These are phyloP conservation scores for Cicer judaicum DNA, from an alignment of 306 rosid genomes.

Conservation along the genomic window DNA sequence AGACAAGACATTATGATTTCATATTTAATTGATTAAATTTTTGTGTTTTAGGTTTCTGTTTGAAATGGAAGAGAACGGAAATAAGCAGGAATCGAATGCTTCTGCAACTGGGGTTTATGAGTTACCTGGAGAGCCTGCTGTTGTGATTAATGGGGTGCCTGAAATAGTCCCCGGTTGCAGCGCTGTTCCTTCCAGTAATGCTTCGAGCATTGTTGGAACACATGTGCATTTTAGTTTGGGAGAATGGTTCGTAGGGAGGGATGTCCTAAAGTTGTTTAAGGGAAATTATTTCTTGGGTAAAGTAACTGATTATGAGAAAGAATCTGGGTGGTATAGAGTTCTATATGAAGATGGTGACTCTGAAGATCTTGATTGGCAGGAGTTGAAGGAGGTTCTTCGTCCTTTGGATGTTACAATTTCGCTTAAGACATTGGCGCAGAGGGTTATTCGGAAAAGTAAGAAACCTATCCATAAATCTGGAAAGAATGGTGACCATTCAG, in stretches of 20 bases:
- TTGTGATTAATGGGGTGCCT: slow-evolving; percentile 79
- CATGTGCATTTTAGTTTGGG: slow-evolving; percentile 53
- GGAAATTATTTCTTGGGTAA: slow-evolving; percentile 62
- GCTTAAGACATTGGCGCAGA: too few relatives aligned
- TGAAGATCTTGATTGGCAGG: too few relatives aligned
- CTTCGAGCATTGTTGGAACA: slow-evolving; percentile 40
- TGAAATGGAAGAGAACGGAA: slow-evolving; percentile 56
- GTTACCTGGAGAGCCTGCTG: slow-evolving; percentile 83
- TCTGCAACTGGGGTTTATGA: slow-evolving; percentile 53
- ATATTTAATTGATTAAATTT: slow-evolving; percentile 1
- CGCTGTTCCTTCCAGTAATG: slow-evolving; percentile 13
- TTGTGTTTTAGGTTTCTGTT: slow-evolving; percentile 34
- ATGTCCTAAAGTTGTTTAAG: slow-evolving; percentile 71
- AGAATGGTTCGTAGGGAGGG: slow-evolving; percentile 87
- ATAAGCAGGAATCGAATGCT: slow-evolving; percentile 46
- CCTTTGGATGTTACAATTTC: too few relatives aligned
- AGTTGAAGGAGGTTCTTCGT: too few relatives aligned
- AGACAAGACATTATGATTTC: not conserved
- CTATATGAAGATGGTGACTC: too few relatives aligned
- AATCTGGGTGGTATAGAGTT: slow-evolving; percentile 75
- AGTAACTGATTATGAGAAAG: slow-evolving; percentile 67
- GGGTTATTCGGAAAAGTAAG: slow-evolving; percentile 53
- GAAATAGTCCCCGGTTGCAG: slow-evolving; percentile 41
- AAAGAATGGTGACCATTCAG: slow-evolving; percentile 43
- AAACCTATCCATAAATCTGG: slow-evolving; percentile 51